phyloP scores from a whole-genome alignment of 2,329 filamentous ascomycete species.

The Alternaria angustiovoidea region DNA sequence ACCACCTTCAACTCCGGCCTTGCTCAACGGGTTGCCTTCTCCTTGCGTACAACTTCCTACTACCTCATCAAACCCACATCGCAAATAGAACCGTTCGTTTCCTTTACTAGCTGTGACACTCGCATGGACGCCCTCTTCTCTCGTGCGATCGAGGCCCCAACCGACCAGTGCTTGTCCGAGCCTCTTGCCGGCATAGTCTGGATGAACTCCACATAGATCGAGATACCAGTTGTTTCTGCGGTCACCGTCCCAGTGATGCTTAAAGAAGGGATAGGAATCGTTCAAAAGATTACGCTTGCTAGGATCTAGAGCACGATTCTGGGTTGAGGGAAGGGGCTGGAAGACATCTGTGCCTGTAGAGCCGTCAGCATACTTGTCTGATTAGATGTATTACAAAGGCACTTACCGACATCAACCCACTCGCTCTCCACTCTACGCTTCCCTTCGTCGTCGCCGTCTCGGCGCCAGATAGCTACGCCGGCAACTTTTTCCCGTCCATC shows the following conservation, averaged over 20 bases:
- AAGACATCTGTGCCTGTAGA: conserved; percentile 9
- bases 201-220: conserved; percentile 50
- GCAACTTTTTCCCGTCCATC: conserved; percentile 22
- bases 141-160: conserved; percentile 53
- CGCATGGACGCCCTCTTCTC: conserved; percentile 50
- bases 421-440: conserved; percentile 19
- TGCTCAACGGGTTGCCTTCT: conserved; percentile 41
- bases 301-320: conserved; percentile 36
- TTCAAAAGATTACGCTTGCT: conserved; percentile 22
- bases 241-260: conserved; percentile 29
- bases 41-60: conserved; percentile 46
- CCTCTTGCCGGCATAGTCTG: conserved; percentile 50
- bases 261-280: conserved; percentile 19
- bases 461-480: conserved; percentile 32
- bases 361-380: not conserved
- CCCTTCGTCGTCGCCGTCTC: conserved; percentile 30
- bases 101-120: conserved; percentile 52
- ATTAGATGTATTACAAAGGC: not conserved
- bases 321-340: conserved; percentile 10
- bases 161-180: conserved; percentile 51
- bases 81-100: conserved; percentile 54
- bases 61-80: conserved; percentile 46
- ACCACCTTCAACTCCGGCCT: conserved; percentile 37
- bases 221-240: conserved; percentile 53
- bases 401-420: conserved; percentile 26